Percentiles rank a stretch among this genome's conserved stretches.
These are phyloP conservation scores for Glycyrrhiza uralensis DNA, from an alignment of 306 rosid genomes.

Conservation along the genomic window DNA sequence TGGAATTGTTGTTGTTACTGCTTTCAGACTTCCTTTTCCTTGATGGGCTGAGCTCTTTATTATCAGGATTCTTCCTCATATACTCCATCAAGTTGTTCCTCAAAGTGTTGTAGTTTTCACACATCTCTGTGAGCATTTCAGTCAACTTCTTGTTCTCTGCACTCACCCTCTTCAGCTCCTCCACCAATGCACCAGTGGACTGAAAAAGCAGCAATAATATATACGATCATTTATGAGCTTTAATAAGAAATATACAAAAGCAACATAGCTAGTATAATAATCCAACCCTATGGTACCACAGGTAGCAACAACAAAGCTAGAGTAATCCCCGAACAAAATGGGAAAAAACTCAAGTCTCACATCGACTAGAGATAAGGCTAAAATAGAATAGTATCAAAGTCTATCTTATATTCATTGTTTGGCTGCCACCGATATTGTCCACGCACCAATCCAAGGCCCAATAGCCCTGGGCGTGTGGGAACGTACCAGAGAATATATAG, in stretches of 20 bases:
- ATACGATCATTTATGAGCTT: conserved; percentile 9
- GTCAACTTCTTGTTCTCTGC: conserved; percentile 85
- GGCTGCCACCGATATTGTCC: no score
- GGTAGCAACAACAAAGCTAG: not conserved
- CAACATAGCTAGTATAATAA: not conserved
- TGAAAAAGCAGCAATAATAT: conserved; percentile 34
- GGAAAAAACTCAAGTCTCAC: no score
- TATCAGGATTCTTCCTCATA: conserved; percentile 62
- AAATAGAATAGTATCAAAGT: no score
- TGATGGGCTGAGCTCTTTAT: conserved; percentile 55
- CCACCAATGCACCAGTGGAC: conserved; percentile 50
- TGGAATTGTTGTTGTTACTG: conserved; percentile 44
- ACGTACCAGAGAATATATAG: no score
- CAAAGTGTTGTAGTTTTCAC: conserved; percentile 78
- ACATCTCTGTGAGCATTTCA: conserved; percentile 70
- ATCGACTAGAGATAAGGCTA: no score
- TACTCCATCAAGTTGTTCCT: conserved; percentile 61
- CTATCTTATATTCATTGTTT: no score
- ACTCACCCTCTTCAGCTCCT: conserved; percentile 76
- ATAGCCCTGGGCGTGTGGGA: no score
- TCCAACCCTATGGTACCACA: not conserved
- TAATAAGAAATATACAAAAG: no score
- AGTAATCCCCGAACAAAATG: not conserved
- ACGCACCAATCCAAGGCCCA: no score
- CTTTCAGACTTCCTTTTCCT: conserved; percentile 83